Percentiles rank a stretch among this genome's conserved stretches.
These are phyloP conservation scores for Daldinia grandis DNA, from an alignment of 495 filamentous ascomycete genomes.

Conservation along the genomic window DNA sequence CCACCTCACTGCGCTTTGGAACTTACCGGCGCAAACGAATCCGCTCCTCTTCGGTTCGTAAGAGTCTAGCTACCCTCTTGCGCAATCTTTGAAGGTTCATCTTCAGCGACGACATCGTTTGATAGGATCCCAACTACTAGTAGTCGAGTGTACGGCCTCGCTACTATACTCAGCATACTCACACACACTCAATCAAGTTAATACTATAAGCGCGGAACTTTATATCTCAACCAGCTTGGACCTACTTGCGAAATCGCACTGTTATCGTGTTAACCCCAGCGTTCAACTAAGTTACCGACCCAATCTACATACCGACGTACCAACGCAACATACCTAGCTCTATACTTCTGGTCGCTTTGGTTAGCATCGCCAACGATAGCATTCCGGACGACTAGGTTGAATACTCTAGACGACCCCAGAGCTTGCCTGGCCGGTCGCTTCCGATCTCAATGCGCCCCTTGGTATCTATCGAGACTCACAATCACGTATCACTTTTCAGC, in stretches of 20 bases:
- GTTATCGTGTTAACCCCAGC: background rate
- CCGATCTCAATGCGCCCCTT: constrained; percentile 55
- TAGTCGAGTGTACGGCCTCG: constrained; percentile 8
- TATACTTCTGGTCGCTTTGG: background rate
- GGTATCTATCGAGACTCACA: constrained; percentile 63
- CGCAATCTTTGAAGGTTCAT: constrained; percentile 2
- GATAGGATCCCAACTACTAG: constrained; percentile 12
- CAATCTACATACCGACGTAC: background rate
- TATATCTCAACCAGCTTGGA: background rate
- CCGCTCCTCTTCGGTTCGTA: background rate
- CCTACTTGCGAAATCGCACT: background rate
- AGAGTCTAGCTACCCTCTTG: background rate
- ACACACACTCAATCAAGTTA: constrained; percentile 1
- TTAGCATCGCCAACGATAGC: background rate
- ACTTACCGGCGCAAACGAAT: constrained; percentile 9
- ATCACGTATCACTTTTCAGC: constrained; percentile 59
- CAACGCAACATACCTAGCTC: background rate
- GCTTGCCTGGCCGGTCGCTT: constrained; percentile 28
- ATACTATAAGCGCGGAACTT: constrained; percentile 11
- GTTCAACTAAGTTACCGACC: background rate
- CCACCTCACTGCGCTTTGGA: constrained; percentile 10
- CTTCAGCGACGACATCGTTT: constrained; percentile 16
- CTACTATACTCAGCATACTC: constrained; percentile 8
- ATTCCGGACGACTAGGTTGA: constrained; percentile 11
- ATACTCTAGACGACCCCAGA: constrained; percentile 30